These are phyloP conservation scores for Taphrina sp. DNA, from an alignment of 1,139 yeast genomes.

Conservation along the genomic window DNA sequence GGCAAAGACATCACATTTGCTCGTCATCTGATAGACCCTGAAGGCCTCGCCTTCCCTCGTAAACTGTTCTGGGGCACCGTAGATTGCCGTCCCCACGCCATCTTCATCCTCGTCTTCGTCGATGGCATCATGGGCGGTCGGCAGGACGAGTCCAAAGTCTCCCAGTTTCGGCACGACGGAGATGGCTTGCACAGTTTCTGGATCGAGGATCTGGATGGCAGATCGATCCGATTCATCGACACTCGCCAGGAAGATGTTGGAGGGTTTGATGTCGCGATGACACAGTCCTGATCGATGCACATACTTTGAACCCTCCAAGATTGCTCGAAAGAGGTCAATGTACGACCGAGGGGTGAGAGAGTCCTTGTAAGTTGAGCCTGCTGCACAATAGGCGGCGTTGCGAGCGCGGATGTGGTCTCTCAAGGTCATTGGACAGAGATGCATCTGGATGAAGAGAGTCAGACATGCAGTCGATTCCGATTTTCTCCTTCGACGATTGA, in stretches of 20 bases:
- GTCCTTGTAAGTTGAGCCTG: neutral
- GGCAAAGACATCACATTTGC: conserved; percentile 90
- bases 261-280: conserved; percentile 92
- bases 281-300: conserved; percentile 92
- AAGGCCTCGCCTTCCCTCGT: conserved; percentile 57
- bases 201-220: conserved; percentile 5
- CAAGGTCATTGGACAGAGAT: conserved; percentile 29
- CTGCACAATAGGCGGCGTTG: conserved; percentile 7
- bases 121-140: neutral
- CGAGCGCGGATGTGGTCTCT: conserved; percentile 25
- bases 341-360: conserved; percentile 6
- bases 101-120: conserved; percentile 51
- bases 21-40: conserved; percentile 59
- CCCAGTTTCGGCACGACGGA: conserved; percentile 66
- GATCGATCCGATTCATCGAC: conserved; percentile 59
- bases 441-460: conserved; percentile 74
- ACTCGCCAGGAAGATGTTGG: conserved; percentile 90
- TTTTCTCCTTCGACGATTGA: conserved; percentile 10
- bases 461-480: conserved; percentile 15
- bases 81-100: conserved; percentile 71
- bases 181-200: neutral
- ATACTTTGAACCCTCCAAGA: conserved; percentile 83
- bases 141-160: conserved; percentile 86
- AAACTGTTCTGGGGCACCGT: conserved; percentile 86
- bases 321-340: conserved; percentile 63